phyloP scores from a whole-genome alignment of 768 basidiomycete genomes.

The Pluteus cervinus region DNA sequence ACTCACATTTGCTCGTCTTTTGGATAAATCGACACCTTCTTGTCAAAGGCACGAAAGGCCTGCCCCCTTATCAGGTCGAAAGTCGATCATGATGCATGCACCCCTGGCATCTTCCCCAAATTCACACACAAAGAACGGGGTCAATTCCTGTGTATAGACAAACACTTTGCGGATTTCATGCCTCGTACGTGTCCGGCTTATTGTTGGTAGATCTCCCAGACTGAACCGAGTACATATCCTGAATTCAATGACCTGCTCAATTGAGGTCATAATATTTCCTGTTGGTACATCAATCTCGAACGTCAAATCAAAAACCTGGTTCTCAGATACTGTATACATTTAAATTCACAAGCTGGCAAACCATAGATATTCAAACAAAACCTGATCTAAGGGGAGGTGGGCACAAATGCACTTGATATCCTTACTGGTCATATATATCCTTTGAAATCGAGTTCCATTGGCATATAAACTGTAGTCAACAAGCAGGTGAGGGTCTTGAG shows the following conservation, averaged over 20 bases:
- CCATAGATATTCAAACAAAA: constrained; percentile 95
- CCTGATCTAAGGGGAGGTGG: constrained; percentile 99
- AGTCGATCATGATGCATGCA: too few relatives aligned
- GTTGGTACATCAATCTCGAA: constrained; percentile 98
- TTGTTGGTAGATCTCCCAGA: constrained; percentile 97
- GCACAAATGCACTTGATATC: constrained; percentile 70
- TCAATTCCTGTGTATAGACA: constrained; percentile 96
- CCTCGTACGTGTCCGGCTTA: constrained; percentile 90
- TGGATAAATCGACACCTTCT: too few relatives aligned
- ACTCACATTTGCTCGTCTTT: too few relatives aligned
- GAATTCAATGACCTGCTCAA: background rate
- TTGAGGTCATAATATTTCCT: constrained; percentile 39
- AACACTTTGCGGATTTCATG: constrained; percentile 94
- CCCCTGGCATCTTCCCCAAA: too few relatives aligned
- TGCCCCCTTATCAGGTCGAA: too few relatives aligned
- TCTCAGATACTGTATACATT: constrained; percentile 94
- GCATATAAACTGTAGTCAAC: constrained; percentile 97
- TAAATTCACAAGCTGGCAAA: constrained; percentile 92
- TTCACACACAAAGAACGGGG: constrained; percentile 86
- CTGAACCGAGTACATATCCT: constrained; percentile 71
- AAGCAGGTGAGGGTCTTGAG: too few relatives aligned
- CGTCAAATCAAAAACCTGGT: constrained; percentile 92
- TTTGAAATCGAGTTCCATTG: constrained; percentile 96
- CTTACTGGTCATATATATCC: constrained; percentile 88
- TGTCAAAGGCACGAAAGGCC: too few relatives aligned